These are phyloP conservation scores for Kazachstania sp. DNA, from an alignment of 1,139 yeast genomes.

Conservation along the genomic window DNA sequence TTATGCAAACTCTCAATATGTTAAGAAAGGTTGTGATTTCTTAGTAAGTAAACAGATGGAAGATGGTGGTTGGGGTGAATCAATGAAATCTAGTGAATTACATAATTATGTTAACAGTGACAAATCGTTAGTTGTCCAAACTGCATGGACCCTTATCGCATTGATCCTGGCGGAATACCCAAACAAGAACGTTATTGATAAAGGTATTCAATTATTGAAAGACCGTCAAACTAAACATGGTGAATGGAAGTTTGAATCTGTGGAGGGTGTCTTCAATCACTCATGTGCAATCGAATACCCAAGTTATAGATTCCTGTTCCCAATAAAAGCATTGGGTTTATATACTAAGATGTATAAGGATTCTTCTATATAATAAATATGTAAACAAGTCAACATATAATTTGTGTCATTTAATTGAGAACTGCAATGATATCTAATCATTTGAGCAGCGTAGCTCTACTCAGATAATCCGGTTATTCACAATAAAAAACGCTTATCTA, in stretches of 20 bases:
- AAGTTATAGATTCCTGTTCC: constrained; percentile 78
- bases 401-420: too few species aligned
- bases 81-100: constrained; percentile 67
- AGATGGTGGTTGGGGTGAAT: constrained; percentile 98
- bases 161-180: constrained; percentile 78
- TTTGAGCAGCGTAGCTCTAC: too few species aligned
- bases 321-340: constrained; percentile 88
- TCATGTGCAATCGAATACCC: constrained; percentile 95
- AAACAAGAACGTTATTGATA: constrained; percentile 47
- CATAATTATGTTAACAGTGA: constrained; percentile 65
- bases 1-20: constrained; percentile 55
- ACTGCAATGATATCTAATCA: too few species aligned
- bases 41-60: constrained; percentile 61
- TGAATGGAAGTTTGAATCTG: constrained; percentile 76
- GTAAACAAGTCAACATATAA: background rate
- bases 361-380: background rate
- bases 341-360: constrained; percentile 35
- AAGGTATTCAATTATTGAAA: constrained; percentile 60
- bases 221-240: constrained; percentile 65
- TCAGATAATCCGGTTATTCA: too few species aligned
- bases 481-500: too few species aligned
- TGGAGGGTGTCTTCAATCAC: constrained; percentile 96
- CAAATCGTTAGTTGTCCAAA: constrained; percentile 71
- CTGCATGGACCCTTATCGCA: constrained; percentile 88
- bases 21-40: constrained; percentile 76